Evolutionary conservation across 495 filamentous ascomycete genomes (phyloP).

Genomic region (Annulohypoxylon stygium): DNA sequence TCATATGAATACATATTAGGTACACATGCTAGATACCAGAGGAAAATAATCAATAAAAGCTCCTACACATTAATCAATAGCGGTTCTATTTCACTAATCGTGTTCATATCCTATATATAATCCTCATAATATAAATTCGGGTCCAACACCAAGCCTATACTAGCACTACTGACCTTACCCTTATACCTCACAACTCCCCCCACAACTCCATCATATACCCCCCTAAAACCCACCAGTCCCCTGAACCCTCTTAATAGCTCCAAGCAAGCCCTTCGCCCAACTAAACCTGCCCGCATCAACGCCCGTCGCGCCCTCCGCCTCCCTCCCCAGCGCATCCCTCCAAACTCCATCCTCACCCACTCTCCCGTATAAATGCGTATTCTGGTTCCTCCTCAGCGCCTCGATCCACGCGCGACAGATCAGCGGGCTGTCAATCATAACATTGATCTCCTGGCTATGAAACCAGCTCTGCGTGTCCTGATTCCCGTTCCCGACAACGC

Average conservation of each 20-base stretch:
- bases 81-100: too few relatives aligned
- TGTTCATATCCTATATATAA: too few relatives aligned
- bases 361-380: constrained; percentile 73
- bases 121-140: background rate
- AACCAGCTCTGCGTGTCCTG: constrained; percentile 86
- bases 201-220: background rate
- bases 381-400: constrained; percentile 75
- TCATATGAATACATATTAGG: too few relatives aligned
- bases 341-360: constrained; percentile 71
- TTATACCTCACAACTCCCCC: background rate
- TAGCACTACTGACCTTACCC: background rate
- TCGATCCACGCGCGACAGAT: constrained; percentile 74
- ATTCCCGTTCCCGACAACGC: constrained; percentile 81
- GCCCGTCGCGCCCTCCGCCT: constrained; percentile 71
- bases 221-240: constrained; percentile 70
- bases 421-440: constrained; percentile 73
- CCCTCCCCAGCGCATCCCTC: constrained; percentile 67
- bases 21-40: too few relatives aligned
- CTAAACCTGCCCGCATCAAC: constrained; percentile 68
- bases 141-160: background rate
- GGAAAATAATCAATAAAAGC: too few relatives aligned
- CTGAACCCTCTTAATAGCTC: constrained; percentile 71
- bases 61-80: too few relatives aligned
- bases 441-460: constrained; percentile 81
- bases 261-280: constrained; percentile 73